Base-by-base conservation (phyloP, 176 grass and related monocot genomes). In the Thalia dealbata region DNA sequence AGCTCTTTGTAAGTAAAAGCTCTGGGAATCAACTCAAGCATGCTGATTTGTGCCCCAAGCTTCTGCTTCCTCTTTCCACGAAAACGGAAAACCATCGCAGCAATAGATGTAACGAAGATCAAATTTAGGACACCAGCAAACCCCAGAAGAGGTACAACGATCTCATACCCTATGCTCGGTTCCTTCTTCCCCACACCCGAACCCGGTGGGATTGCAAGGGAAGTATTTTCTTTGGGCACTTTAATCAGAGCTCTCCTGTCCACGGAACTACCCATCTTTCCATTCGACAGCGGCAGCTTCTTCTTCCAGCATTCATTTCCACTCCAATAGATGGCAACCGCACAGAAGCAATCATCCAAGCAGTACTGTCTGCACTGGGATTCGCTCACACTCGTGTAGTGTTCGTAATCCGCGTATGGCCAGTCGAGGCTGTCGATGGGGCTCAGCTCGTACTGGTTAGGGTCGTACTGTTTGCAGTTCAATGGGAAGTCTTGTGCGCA, bases 1-100 rank as follows among this genome's bases (percentile, higher is more conserved):
- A 88, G 86, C 25, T 84, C 78, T 27, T 71, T 60, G 54, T 73
- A 84, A 64, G 62, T 61, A 19, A 84, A 84, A 62, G 11, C 30
- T 32, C 27, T n/a, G n/a, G 75, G 64, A 44, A 73, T 80, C 35
- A 74, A 60, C 22, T 51, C 63, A 1, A 59, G 25, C 52, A 26
- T 41, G 67, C 48, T 73, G 18, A 6, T 14, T 38, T 50, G 14
- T 5, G 67, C 10, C 69, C 75, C 30, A 6, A 21, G 48, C 63
- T 50, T 55, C 4, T 7, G 38, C 15, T 16, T 76, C n/a, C 70
- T 73, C 50, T 62, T 68, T 50, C 50, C 42, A 64, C 10, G 9
- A 15, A 72, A 19, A 43, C 26, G 13, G 70, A 79, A 58, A 50
- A 61, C 38, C 26, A 35, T 32, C 16, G 9, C 9, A 15, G 4